Evolutionary conservation across 108 stramenopile genomes (phyloP).

Genomic region (Fragilariopsis cylindrus): DNA sequence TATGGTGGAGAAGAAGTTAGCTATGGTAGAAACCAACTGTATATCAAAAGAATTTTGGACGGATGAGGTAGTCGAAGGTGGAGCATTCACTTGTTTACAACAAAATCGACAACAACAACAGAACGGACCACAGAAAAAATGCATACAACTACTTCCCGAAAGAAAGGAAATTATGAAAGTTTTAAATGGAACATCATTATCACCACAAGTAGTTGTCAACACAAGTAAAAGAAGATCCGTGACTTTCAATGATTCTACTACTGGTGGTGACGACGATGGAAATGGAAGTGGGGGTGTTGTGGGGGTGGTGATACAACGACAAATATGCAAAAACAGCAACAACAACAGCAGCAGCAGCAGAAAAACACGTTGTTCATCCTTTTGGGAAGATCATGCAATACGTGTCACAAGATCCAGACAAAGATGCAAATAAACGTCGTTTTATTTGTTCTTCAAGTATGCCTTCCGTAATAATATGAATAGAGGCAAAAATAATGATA

Average conservation of each 20-base stretch:
- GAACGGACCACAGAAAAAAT: not conserved
- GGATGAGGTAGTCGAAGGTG: conserved; percentile 26
- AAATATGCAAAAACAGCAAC: not conserved
- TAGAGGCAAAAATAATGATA: too few species aligned
- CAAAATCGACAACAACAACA: not conserved
- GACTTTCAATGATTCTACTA: too few species aligned
- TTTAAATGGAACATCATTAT: not conserved
- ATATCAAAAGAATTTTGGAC: conserved; percentile 26
- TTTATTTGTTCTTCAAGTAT: conserved; percentile 7
- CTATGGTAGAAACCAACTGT: conserved; percentile 26
- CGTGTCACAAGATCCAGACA: conserved; percentile 8
- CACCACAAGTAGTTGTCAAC: too few species aligned
- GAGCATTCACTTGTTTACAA: conserved; percentile 19
- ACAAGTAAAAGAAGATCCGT: too few species aligned
- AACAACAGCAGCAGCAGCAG: not conserved
- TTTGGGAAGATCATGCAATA: not conserved
- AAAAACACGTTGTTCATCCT: not conserved
- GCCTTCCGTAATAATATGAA: not conserved
- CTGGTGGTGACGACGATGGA: too few species aligned
- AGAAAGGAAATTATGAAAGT: not conserved
- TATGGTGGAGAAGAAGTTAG: not conserved
- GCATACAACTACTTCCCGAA: not conserved
- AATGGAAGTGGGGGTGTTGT: not conserved
- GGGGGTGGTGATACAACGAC: not conserved
- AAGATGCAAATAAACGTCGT: conserved; percentile 6